phyloP scores from a whole-genome alignment of 106 monocot genomes.

The Apostasia shenzhenica region DNA sequence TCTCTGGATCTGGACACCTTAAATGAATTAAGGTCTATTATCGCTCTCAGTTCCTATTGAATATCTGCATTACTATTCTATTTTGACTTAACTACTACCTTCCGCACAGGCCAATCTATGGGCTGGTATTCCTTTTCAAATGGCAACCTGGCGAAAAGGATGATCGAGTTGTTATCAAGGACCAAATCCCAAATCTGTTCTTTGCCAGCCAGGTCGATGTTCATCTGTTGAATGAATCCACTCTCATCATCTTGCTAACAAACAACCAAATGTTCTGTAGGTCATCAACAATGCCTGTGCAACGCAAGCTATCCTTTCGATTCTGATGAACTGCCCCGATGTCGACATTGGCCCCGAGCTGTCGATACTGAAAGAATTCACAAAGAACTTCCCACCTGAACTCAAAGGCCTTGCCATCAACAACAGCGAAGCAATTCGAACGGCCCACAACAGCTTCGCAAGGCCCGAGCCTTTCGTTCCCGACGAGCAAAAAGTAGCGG shows the following conservation, averaged over 20 bases:
- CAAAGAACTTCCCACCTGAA: slow-evolving; percentile 85
- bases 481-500: slow-evolving; percentile 68
- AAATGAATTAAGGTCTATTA: slow-evolving; percentile 36
- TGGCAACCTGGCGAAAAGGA: slow-evolving; percentile 86
- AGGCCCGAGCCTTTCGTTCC: slow-evolving; percentile 84
- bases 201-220: slow-evolving; percentile 81
- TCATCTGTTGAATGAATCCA: neutral
- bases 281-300: slow-evolving; percentile 98
- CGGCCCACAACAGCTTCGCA: slow-evolving; percentile 95
- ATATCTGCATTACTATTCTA: neutral
- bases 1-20: slow-evolving; percentile 59
- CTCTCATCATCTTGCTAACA: no score
- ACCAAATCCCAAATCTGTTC: slow-evolving; percentile 73
- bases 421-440: slow-evolving; percentile 81
- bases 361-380: slow-evolving; percentile 76
- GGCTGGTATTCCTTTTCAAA: slow-evolving; percentile 91
- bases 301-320: slow-evolving; percentile 98
- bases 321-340: slow-evolving; percentile 71
- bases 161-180: slow-evolving; percentile 59
- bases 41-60: slow-evolving; percentile 1
- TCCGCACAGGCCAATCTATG: slow-evolving; percentile 71
- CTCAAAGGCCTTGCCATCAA: slow-evolving; percentile 90
- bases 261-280: slow-evolving; percentile 20
- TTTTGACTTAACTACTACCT: neutral
- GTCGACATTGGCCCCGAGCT: slow-evolving; percentile 85